Evolutionary conservation across 768 basidiomycete genomes (phyloP), one percentile per base, ranked within the genome.

Genomic region (Pleurotus pulmonarius): DNA sequence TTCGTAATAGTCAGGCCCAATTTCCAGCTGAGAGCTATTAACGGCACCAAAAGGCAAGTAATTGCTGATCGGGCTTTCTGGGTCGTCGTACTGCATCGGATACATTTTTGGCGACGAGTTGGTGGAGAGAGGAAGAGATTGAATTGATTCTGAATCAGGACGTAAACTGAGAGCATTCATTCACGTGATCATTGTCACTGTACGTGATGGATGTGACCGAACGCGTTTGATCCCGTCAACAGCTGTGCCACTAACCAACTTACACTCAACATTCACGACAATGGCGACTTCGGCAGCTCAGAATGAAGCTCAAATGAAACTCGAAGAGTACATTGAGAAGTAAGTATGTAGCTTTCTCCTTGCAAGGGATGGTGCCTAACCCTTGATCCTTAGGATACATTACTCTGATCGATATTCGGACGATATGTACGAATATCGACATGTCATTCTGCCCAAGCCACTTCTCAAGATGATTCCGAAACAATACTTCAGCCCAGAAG

Each of bases 371-470:
- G 56, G 56, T 57, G 56, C 60, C 59, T 44, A 61, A 60, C 56
- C 20, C 29, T 34, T 34, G 49, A 37, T 25, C 56, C 48, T 55
- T 61, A 93, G 91, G 69, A 94, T 94, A 64, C 87, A 92, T 66
- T 94, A 94, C 67, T 94, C 92, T 58, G 90, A 93, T 71, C 86
- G 91, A 60, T 94, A 98, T 70, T 83, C 90, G 6, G 95, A 98
- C 71, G 92, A 96, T 70, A 74, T 82, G 61, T 97, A 82, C 71
- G 95, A 98, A 78, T 98, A 98, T 69, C 90, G 93, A 56, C 96
- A 98, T 71, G 96, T 99, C 62, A 97, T 97, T 63, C 76, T 99
- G 16, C 96, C 96, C 5, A 97, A 97, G 69, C 90, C 89, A 56
- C 85, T 98, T 61, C 80, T 98, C 72, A 94, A 96, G 75, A 79